These are phyloP conservation scores for Candida neerlandica DNA, from an alignment of 1,139 yeast genomes.

Conservation along the genomic window DNA sequence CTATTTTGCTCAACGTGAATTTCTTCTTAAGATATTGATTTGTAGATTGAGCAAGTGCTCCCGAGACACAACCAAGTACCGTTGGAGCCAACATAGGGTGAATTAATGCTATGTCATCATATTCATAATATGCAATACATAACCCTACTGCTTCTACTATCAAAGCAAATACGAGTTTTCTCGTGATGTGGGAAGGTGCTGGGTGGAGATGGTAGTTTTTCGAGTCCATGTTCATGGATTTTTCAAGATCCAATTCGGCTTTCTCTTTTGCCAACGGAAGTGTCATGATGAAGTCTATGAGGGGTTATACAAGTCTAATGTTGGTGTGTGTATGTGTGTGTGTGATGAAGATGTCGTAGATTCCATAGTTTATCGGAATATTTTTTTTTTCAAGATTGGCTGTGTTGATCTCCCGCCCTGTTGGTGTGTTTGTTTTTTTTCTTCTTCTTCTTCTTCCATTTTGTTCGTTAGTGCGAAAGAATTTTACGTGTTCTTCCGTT, in stretches of 20 bases:
- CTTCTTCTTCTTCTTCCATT: no score
- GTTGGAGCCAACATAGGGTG: slow-evolving; percentile 42
- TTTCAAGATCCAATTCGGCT: slow-evolving; percentile 16
- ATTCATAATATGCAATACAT: slow-evolving; percentile 29
- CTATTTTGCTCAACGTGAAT: slow-evolving; percentile 41
- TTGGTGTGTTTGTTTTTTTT: no score
- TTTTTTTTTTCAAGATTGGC: no score
- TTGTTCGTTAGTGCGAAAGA: no score
- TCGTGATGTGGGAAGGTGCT: slow-evolving; percentile 19
- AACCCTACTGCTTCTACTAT: slow-evolving; percentile 29
- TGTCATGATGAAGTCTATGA: slow-evolving; percentile 9
- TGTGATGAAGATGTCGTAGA: no score
- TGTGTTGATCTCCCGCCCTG: no score
- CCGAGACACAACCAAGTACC: slow-evolving; percentile 49
- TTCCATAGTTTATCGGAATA: no score
- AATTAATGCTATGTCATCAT: slow-evolving; percentile 23
- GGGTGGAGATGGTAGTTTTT: slow-evolving; percentile 22
- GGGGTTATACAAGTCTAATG: no score
- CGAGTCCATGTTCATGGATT: slow-evolving; percentile 12
- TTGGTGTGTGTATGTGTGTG: no score
- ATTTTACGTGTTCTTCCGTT: no score
- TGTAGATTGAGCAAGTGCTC: slow-evolving; percentile 60
- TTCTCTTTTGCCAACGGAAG: slow-evolving; percentile 17
- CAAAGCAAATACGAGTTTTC: slow-evolving; percentile 20
- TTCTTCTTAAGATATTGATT: slow-evolving; percentile 50